These are phyloP conservation scores for Saprolegnia diclina DNA, from an alignment of 352 stramenopile species.

Conservation along the genomic window DNA sequence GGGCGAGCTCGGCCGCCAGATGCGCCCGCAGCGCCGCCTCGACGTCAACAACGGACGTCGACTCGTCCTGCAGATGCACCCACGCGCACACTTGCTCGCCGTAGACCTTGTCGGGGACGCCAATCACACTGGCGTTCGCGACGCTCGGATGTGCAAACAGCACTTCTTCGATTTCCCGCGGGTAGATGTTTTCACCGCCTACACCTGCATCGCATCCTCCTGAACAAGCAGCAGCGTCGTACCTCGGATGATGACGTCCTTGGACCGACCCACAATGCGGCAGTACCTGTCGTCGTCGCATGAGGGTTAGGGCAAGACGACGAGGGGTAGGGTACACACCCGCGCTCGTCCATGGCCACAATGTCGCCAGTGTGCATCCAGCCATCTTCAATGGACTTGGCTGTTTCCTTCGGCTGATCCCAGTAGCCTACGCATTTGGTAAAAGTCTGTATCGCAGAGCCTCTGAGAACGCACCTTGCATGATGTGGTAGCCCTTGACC, in stretches of 20 bases:
- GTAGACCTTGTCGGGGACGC: slow-evolving; percentile 29
- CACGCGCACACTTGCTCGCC: slow-evolving; percentile 32
- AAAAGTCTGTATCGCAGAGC: not conserved
- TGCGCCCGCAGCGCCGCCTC: slow-evolving; percentile 17
- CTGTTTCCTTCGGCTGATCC: slow-evolving; percentile 20
- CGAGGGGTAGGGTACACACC: not conserved
- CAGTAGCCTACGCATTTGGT: slow-evolving; percentile 15
- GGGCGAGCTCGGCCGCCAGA: slow-evolving; percentile 18
- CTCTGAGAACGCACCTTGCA: slow-evolving; percentile 10
- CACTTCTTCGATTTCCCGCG: slow-evolving; percentile 24
- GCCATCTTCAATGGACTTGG: slow-evolving; percentile 23
- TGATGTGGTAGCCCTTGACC: slow-evolving; percentile 27
- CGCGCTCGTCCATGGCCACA: slow-evolving; percentile 26
- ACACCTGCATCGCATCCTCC: not conserved
- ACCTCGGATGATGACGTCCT: slow-evolving; percentile 27
- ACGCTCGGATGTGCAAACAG: slow-evolving; percentile 21
- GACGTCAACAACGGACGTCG: not conserved
- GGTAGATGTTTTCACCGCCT: slow-evolving; percentile 28
- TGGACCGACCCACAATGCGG: slow-evolving; percentile 24
- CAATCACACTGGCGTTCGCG: slow-evolving; percentile 29
- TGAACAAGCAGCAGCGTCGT: not conserved
- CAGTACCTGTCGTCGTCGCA: not conserved
- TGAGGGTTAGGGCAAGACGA: not conserved
- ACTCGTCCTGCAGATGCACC: slow-evolving; percentile 13
- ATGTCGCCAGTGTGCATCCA: slow-evolving; percentile 28